A percentile compares a stretch with the other conserved stretches of the same genome.
Evolutionary conservation across 805 yeast species (phyloP).

Genomic region (Saturnispora besseyi): DNA sequence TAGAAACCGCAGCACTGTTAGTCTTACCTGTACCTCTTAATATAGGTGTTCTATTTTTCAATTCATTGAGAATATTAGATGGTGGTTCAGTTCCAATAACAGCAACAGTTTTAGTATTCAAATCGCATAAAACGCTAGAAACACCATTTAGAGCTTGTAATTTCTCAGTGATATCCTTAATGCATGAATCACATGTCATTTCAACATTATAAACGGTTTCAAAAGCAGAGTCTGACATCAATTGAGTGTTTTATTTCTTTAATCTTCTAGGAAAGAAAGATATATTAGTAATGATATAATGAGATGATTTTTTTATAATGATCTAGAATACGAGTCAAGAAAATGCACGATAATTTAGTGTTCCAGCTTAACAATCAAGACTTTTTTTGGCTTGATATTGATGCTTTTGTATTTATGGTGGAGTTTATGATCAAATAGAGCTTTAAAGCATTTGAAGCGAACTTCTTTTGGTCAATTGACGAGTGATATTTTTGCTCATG

Average conservation of each 20-base stretch:
- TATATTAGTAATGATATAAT: neutral
- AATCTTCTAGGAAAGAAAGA: too few relatives aligned
- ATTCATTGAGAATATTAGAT: slow-evolving; percentile 56
- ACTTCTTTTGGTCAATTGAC: too few relatives aligned
- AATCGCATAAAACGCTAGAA: slow-evolving; percentile 44
- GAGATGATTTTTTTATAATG: neutral
- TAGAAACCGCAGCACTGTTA: slow-evolving; percentile 85
- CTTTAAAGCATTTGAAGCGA: too few relatives aligned
- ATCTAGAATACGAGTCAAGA: too few relatives aligned
- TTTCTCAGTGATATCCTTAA: slow-evolving; percentile 46
- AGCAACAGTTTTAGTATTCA: slow-evolving; percentile 51
- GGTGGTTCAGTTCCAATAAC: slow-evolving; percentile 72
- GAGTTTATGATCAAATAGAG: too few relatives aligned
- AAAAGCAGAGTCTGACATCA: slow-evolving; percentile 7
- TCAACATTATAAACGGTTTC: slow-evolving; percentile 76
- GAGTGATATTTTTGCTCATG: too few relatives aligned
- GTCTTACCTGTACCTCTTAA: slow-evolving; percentile 86
- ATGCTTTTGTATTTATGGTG: too few relatives aligned
- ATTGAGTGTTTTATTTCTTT: neutral
- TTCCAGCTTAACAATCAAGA: too few relatives aligned
- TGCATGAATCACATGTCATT: slow-evolving; percentile 69
- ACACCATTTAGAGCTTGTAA: slow-evolving; percentile 45
- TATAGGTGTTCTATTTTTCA: slow-evolving; percentile 79
- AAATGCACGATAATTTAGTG: too few relatives aligned
- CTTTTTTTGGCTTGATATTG: too few relatives aligned